These are phyloP conservation scores for Blastomyces parvus DNA, from an alignment of 2,329 filamentous ascomycete genomes.

Conservation along the genomic window DNA sequence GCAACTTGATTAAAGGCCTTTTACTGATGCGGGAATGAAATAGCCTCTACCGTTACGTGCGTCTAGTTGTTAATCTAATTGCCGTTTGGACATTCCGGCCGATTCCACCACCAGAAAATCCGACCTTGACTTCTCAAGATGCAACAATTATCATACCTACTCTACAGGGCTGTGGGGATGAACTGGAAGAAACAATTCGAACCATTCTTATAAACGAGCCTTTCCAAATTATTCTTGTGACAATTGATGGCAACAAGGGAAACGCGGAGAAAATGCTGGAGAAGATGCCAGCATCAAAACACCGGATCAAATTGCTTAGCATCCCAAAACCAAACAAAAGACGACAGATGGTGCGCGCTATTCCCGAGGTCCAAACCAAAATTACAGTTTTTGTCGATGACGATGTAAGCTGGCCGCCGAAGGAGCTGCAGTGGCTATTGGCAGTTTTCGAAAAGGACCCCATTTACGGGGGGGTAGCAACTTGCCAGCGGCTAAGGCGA, in stretches of 20 bases:
- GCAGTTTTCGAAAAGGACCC: constrained; percentile 76
- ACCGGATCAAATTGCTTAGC: constrained; percentile 62
- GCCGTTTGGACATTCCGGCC: constrained; percentile 84
- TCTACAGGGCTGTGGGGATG: constrained; percentile 76
- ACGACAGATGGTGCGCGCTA: constrained; percentile 81
- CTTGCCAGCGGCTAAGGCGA: constrained; percentile 75
- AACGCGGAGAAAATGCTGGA: constrained; percentile 55
- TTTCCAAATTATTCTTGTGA: constrained; percentile 70
- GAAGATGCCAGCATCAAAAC: constrained; percentile 47
- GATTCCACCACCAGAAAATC: constrained; percentile 69
- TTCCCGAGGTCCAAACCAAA: constrained; percentile 70
- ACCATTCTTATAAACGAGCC: constrained; percentile 46
- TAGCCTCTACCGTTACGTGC: constrained; percentile 80
- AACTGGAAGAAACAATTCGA: constrained; percentile 69
- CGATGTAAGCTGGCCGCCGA: constrained; percentile 84
- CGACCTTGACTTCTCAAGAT: constrained; percentile 69
- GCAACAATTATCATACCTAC: constrained; percentile 92
- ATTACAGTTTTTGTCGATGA: constrained; percentile 94
- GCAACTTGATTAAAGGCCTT: background rate
- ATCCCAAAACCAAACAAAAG: constrained; percentile 89
- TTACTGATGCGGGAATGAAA: constrained; percentile 9
- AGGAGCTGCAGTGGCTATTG: constrained; percentile 80
- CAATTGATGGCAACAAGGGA: constrained; percentile 67
- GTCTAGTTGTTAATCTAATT: constrained; percentile 72
- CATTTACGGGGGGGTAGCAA: constrained; percentile 79